Conservation (phyloP, 306 rosid genomes). For the Cercis canadensis region DNA sequence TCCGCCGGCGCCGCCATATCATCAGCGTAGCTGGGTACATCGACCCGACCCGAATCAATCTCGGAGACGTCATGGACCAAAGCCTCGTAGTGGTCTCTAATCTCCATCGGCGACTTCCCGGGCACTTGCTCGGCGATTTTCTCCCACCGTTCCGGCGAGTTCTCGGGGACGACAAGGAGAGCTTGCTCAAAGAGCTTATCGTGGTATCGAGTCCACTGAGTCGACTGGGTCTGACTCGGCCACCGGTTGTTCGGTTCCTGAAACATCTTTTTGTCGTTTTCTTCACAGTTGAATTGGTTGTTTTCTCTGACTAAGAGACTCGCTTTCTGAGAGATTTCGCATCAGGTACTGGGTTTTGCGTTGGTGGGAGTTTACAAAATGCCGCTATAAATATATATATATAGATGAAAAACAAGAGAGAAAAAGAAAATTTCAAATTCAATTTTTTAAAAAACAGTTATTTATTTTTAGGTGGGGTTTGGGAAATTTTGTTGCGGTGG, state of each 20-base stretch:
- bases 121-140: conserved; percentile 69
- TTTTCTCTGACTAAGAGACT: conserved; percentile 28
- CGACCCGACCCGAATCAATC: conserved; percentile 82
- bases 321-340: conserved; percentile 64
- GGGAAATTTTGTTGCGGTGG: conserved; percentile 45
- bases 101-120: conserved; percentile 57
- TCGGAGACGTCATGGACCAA: conserved; percentile 70
- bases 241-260: conserved; percentile 45
- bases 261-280: conserved; percentile 48
- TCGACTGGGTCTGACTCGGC: conserved; percentile 38
- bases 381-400: conserved; percentile 28
- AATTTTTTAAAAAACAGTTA: no score
- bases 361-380: conserved; percentile 49
- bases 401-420: not conserved
- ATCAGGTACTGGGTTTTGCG: not conserved
- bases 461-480: conserved; percentile 37
- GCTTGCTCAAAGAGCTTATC: conserved; percentile 89
- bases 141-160: conserved; percentile 71
- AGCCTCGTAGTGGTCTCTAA: conserved; percentile 64
- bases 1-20: conserved; percentile 35
- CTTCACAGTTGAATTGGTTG: conserved; percentile 18
- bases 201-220: conserved; percentile 70
- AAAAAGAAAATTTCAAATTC: not conserved
- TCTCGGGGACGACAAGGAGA: conserved; percentile 59
- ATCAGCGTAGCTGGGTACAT: conserved; percentile 69